These are phyloP conservation scores for Nematocida sp. DNA, from an alignment of 371 early-diverging fungal genomes.

Conservation along the genomic window DNA sequence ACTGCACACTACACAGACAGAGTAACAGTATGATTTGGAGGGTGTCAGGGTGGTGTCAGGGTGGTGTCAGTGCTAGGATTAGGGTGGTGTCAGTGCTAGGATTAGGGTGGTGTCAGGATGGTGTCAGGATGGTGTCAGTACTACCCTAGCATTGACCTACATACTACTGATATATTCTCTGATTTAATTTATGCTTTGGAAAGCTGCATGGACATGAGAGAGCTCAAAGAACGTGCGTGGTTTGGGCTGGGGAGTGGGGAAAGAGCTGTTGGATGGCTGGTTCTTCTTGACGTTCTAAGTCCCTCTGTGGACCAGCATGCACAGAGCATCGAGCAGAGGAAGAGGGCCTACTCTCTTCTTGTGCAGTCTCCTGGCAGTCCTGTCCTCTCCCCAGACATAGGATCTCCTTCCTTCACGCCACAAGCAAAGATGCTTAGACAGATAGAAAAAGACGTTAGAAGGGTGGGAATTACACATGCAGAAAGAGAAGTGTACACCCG, in stretches of 20 bases:
- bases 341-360: not conserved
- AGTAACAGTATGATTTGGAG: no score
- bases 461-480: not conserved
- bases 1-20: no score
- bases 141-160: not conserved
- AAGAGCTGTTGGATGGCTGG: constrained; percentile 26
- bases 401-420: constrained; percentile 4
- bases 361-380: not conserved
- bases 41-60: not conserved
- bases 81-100: not conserved
- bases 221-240: constrained; percentile 33
- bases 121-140: not conserved
- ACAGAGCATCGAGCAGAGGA: not conserved
- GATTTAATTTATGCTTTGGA: not conserved
- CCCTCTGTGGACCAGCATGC: not conserved
- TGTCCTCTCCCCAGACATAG: constrained; percentile 23
- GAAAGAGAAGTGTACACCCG: not conserved
- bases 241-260: constrained; percentile 9
- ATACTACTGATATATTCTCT: no score
- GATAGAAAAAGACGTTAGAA: constrained; percentile 29
- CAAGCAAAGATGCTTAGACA: constrained; percentile 9
- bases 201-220: not conserved
- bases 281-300: constrained; percentile 31
- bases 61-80: not conserved
- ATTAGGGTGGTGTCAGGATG: not conserved